phyloP scores from a whole-genome alignment of 108 stramenopile genomes.

The Nitzschia sp. region DNA sequence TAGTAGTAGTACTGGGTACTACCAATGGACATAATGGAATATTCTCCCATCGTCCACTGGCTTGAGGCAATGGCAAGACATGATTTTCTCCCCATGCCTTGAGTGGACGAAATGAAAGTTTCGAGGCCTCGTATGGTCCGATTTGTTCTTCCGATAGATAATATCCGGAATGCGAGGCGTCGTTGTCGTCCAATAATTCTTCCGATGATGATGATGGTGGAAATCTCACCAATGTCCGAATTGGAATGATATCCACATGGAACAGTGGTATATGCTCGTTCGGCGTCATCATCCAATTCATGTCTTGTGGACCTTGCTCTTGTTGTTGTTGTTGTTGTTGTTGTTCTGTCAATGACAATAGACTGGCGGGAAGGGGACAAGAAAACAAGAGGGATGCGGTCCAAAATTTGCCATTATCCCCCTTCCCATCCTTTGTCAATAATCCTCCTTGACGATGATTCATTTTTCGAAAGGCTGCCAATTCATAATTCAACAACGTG shows the following conservation, averaged over 20 bases:
- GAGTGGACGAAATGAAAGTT: conserved; percentile 40
- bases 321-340: not conserved
- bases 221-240: conserved; percentile 62
- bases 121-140: not conserved
- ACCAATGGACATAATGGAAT: conserved; percentile 54
- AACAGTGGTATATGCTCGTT: conserved; percentile 16
- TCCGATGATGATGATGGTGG: conserved; percentile 1
- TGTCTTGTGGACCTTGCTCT: not conserved
- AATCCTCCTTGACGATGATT: conserved; percentile 26
- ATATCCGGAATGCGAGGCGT: conserved; percentile 13
- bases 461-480: conserved; percentile 57
- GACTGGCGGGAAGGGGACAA: conserved; percentile 65
- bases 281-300: not conserved
- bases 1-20: not conserved
- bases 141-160: conserved; percentile 24
- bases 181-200: not conserved
- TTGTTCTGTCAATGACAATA: too few relatives aligned
- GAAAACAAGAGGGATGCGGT: conserved; percentile 49
- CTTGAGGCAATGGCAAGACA: conserved; percentile 60
- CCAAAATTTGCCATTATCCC: conserved; percentile 47
- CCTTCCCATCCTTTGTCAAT: conserved; percentile 54
- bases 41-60: conserved; percentile 77
- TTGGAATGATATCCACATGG: conserved; percentile 67
- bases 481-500: conserved; percentile 70
- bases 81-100: conserved; percentile 51